Base-by-base conservation (phyloP, 2,329 filamentous ascomycete species). In the Aureobasidium sp. region DNA sequence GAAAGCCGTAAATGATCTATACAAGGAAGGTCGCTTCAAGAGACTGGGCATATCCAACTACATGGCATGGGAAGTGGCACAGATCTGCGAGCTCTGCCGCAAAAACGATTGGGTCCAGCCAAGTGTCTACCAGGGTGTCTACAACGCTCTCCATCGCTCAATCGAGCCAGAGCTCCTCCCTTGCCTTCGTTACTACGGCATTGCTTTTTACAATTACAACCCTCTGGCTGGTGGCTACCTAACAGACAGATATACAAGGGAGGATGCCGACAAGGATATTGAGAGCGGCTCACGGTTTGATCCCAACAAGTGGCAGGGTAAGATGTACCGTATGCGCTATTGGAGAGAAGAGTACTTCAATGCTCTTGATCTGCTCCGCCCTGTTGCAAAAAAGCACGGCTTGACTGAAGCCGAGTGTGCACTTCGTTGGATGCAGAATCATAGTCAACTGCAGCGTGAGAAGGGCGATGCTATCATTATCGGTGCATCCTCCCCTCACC, bases 1-100 rank as follows among this genome's bases (percentile, higher is more conserved):
- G n/a, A 68, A 71, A 7, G 78, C 73, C 29, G 75, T 82, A 37
- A 74, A 83, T 65, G 68, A 74, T 5, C 71, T 82, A 0, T 70
- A 79, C 69, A 65, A 75, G 27, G 74, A 78, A 53, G 80, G 80
- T 0, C 71, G 73, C 29, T 81, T 82, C 66, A 69, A 69, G n/a
- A 69, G 73, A 1, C 75, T 79, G 37, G 79, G 78, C 0, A 69
- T 82, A 44, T 75, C 72, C 62, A 82, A 82, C 65, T 81, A 74
- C 64, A 70, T 71, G 67, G 68, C 76, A 0, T 77, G 75, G 71
- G 78, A 82, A 65, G 78, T 82, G 0, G 77, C 77, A 0, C 71
- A 77, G 64, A 78, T 82, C 27, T 76, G 74, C 63, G 76, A 79
- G 65, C 71, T 80, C 3, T 79, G 77, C 67, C 67, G 70, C 0